A percentile compares a stretch with the other conserved stretches of the same genome.
These are phyloP conservation scores for Paramecium biaurelia DNA, from an alignment of 73 alveolate species.

Conservation along the genomic window DNA sequence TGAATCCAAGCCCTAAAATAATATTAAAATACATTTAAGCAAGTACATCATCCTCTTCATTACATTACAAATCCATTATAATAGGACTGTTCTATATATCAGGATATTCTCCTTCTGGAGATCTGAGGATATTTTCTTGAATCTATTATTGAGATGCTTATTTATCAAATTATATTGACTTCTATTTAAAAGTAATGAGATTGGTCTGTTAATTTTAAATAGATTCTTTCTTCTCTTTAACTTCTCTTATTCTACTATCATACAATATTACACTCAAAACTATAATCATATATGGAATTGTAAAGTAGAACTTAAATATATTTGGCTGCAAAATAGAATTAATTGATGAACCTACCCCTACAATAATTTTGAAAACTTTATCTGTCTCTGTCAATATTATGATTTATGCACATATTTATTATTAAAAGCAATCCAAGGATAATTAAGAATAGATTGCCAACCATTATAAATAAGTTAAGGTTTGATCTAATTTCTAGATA, in stretches of 20 bases:
- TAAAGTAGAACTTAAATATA: background rate
- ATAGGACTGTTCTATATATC: background rate
- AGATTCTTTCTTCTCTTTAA: background rate
- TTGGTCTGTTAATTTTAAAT: background rate
- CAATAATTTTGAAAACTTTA: background rate
- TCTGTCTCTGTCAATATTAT: background rate
- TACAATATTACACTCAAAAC: background rate
- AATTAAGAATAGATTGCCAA: background rate
- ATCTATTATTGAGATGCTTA: background rate
- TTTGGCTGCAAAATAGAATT: slow-evolving; percentile 5
- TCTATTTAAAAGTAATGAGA: background rate
- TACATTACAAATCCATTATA: background rate
- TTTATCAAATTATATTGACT: background rate
- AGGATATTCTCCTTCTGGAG: background rate
- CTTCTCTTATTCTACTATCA: background rate
- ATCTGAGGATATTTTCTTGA: background rate
- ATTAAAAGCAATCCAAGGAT: background rate
- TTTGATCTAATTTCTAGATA: background rate
- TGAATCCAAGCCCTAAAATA: slow-evolving; percentile 43
- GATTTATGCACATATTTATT: background rate
- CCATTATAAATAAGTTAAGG: background rate
- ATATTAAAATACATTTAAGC: background rate
- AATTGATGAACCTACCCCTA: background rate
- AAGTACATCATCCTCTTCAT: background rate
- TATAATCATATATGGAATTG: background rate